Conservation (phyloP, 2,329 filamentous ascomycete species). For the Sporothrix humicola region DNA sequence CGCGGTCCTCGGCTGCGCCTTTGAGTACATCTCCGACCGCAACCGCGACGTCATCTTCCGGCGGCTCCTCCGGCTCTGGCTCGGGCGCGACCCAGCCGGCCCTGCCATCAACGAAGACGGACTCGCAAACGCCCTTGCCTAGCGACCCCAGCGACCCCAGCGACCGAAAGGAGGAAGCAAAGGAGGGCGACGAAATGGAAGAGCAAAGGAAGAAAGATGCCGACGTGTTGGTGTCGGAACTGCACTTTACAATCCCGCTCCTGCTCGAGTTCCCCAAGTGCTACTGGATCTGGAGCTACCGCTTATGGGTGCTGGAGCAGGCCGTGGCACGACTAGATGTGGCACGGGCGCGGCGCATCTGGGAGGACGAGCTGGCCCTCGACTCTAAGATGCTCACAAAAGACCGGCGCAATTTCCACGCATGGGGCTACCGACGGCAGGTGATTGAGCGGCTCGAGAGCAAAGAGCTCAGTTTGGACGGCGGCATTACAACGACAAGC, state of each 20-base stretch:
- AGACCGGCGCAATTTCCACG: constrained; percentile 93
- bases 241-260: constrained; percentile 82
- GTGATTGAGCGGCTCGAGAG: constrained; percentile 79
- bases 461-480: constrained; percentile 49
- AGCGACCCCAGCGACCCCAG: constrained; percentile 41
- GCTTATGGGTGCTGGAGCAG: constrained; percentile 80
- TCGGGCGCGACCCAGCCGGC: constrained; percentile 58
- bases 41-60: constrained; percentile 68
- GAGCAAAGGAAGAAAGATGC: constrained; percentile 12
- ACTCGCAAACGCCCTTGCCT: constrained; percentile 3
- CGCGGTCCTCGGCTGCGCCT: constrained; percentile 60
- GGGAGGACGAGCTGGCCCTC: constrained; percentile 82
- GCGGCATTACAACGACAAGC: constrained; percentile 50
- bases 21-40: constrained; percentile 59
- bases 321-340: constrained; percentile 67
- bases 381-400: constrained; percentile 85
- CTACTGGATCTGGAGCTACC: constrained; percentile 99
- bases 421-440: constrained; percentile 87
- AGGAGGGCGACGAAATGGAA: background rate
- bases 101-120: constrained; percentile 35
- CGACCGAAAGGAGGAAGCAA: constrained; percentile 44
- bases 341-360: constrained; percentile 66
- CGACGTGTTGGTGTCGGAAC: constrained; percentile 69
- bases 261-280: constrained; percentile 90
- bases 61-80: constrained; percentile 53